Base-by-base conservation (phyloP, 495 filamentous ascomycete species). In the Zalerion maritima region DNA sequence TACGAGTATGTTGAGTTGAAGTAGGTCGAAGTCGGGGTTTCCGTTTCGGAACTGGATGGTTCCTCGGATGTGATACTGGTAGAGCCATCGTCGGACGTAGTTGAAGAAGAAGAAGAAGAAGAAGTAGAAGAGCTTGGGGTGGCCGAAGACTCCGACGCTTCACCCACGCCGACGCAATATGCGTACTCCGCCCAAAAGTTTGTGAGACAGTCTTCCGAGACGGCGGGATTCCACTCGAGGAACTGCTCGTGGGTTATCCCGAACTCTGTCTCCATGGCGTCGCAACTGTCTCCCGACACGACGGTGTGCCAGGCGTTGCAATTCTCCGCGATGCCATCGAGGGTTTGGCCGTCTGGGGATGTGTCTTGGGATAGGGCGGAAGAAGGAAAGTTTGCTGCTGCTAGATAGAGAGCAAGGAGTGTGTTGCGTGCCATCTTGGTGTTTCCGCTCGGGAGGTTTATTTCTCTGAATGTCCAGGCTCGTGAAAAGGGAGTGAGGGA, bases 91-190 rank as follows among this genome's bases (percentile, higher is more conserved):
- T 16, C 33, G 3, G 9, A 22, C 11, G 18, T 32, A 14, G 28
- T 24, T 10, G 21, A 14, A 2, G 17, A 14, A 12, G 10, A 16
- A 12, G 26, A 28, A 9, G 31, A 11, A 3, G 13, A n/a, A 7
- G 8, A 10, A 13, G 11, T 6, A 19, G 3, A 21, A 28, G 3
- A 8, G 28, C 24, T 36, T 15, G 33, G 26, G 13, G 16, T 22
- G n/a, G 27, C 14, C 15, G 32, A 20, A 23, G 37, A 19, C 6
- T 18, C 26, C 15, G 21, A 24, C 12, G 16, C 21, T 14, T 17
- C 32, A 18, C 30, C n/a, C 4, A 36, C 23, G 6, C 38, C 34
- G 15, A 51, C 42, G 18, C 47, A 51, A 35, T 51, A 51, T 0
- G 30, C 16, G 7, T 36, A 14, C 8, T 23, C 28, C 3, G 32